These are phyloP conservation scores for Zygosaccharomyces pseudobailii DNA, from an alignment of 1,139 yeast genomes.

Conservation along the genomic window DNA sequence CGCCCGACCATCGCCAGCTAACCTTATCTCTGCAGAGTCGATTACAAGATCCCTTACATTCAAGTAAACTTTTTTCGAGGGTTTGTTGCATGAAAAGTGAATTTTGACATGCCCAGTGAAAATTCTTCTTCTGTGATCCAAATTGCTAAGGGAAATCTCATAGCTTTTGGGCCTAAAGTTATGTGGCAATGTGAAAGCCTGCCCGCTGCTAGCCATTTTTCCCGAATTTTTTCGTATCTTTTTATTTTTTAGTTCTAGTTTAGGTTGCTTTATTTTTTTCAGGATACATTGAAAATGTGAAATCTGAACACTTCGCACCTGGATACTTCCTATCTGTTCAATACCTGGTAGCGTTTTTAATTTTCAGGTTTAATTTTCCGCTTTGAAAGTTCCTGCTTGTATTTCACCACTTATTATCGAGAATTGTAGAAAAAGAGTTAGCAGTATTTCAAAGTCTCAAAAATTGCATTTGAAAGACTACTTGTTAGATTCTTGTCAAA, in stretches of 20 bases:
- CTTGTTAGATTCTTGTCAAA: not conserved
- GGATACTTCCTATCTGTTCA: no score
- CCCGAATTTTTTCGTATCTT: not conserved
- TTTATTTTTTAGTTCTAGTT: not conserved
- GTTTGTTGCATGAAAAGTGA: slow-evolving; percentile 3
- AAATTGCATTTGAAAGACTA: not conserved
- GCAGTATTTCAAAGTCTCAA: not conserved
- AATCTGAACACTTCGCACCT: no score
- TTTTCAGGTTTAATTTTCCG: no score
- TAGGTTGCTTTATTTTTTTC: not conserved
- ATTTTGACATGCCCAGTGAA: slow-evolving; percentile 17
- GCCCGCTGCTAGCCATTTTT: slow-evolving; percentile 1
- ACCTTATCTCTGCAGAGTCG: not conserved
- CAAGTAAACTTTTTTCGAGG: slow-evolving; percentile 8
- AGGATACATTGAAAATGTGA: no score
- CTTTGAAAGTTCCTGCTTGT: no score
- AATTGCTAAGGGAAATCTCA: slow-evolving; percentile 12
- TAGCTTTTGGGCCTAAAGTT: slow-evolving; percentile 15
- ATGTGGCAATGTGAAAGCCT: slow-evolving; percentile 12
- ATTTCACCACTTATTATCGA: no score
- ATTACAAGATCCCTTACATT: slow-evolving; percentile 12
- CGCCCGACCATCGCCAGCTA: not conserved
- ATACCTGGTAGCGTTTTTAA: no score
- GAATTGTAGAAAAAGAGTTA: not conserved
- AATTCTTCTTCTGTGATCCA: slow-evolving; percentile 5